Evolutionary conservation across 2,329 filamentous ascomycete genomes (phyloP).

Genomic region (Aspergillus hiratsukae): DNA sequence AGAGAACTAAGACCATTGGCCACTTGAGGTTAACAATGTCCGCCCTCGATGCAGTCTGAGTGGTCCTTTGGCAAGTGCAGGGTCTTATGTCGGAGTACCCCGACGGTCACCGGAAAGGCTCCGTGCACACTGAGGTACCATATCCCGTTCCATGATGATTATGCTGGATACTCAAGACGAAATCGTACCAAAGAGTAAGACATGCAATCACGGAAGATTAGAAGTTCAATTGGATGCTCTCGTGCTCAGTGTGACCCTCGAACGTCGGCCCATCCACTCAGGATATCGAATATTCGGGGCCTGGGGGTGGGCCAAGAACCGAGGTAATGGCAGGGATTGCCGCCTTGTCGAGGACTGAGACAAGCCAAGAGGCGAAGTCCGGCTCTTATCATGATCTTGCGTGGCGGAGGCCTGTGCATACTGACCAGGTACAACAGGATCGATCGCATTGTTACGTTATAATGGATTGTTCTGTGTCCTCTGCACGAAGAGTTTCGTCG

Average conservation of each 20-base stretch:
- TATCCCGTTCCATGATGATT: not conserved
- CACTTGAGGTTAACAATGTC: not conserved
- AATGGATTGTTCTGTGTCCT: not conserved
- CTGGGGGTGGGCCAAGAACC: not conserved
- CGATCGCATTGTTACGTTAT: not conserved
- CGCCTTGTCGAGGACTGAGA: not conserved
- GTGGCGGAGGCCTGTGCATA: not conserved
- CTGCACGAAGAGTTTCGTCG: too few relatives aligned
- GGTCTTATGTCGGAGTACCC: not conserved
- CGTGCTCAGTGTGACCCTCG: too few relatives aligned
- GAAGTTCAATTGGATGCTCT: not conserved
- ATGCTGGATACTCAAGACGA: not conserved
- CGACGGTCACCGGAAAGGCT: not conserved
- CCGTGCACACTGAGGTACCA: not conserved
- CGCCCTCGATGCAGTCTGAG: not conserved
- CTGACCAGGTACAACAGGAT: not conserved
- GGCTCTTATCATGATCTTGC: not conserved
- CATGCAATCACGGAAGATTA: not conserved
- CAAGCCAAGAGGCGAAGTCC: not conserved
- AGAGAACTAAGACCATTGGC: not conserved
- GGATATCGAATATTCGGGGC: not conserved
- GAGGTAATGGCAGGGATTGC: not conserved
- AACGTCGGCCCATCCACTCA: not conserved
- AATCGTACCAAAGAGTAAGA: not conserved
- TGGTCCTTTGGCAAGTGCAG: not conserved